A percentile compares a stretch with the other conserved stretches of the same genome.
phyloP scores from a whole-genome alignment of 2,329 filamentous ascomycete species.

The Trichophyton verrucosum region DNA sequence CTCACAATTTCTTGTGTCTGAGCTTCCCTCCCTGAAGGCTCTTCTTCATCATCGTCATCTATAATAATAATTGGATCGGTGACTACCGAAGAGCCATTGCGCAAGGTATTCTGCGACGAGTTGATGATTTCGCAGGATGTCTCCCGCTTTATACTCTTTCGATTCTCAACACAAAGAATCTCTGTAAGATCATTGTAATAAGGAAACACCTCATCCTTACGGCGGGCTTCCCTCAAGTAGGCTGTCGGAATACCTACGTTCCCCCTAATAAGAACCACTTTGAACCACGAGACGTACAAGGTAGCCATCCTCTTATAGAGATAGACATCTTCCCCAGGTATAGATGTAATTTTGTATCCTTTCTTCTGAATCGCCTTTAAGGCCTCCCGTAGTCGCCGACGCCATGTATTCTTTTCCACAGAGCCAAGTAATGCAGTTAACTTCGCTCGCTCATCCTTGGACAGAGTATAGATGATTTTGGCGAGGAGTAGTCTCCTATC shows the following conservation, averaged over 20 bases:
- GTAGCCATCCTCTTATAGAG: constrained; percentile 17
- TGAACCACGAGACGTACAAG: constrained; percentile 25
- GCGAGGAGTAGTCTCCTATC: constrained; percentile 29
- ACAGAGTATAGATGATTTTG: constrained; percentile 19
- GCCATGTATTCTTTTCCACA: background rate
- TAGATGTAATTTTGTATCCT: constrained; percentile 4
- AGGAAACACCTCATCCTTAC: constrained; percentile 17
- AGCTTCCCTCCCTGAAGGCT: background rate
- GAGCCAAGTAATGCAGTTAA: background rate
- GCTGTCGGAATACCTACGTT: constrained; percentile 15
- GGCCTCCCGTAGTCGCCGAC: background rate
- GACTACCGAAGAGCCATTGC: background rate
- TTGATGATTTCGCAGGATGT: background rate
- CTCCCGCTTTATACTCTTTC: background rate
- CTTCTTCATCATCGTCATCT: background rate
- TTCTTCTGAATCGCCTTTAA: constrained; percentile 6
- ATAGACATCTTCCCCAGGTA: constrained; percentile 12
- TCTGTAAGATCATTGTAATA: constrained; percentile 23
- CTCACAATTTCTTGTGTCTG: background rate
- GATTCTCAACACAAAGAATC: constrained; percentile 11
- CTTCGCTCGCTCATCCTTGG: constrained; percentile 12
- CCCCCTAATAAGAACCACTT: constrained; percentile 14
- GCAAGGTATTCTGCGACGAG: background rate
- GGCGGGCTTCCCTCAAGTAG: constrained; percentile 17
- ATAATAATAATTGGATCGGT: background rate